Evolutionary conservation across 306 rosid genomes (phyloP), one percentile per base, ranked within the genome.

Genomic region (Lithocarpus polystachyus): DNA sequence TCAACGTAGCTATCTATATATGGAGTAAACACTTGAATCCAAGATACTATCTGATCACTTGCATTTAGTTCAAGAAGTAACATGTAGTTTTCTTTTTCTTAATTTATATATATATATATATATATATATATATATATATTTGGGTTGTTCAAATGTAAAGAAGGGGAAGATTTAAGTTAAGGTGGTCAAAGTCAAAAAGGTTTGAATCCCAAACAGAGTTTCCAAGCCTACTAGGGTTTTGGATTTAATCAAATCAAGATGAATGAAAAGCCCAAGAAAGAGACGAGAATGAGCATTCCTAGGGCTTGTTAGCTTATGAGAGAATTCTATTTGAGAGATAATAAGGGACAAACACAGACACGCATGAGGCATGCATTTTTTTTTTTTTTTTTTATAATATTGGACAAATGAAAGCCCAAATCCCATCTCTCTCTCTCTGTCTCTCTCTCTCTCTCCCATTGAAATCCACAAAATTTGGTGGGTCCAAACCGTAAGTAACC

Each of bases 161-260:
- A 75, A 65, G 77, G 53, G 45, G 45, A 40, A 40, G 45, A 40
- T 11, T 8, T 40, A 40, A 40, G 45, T 40, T 8, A 40, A 40
- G 45, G 22, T 68, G 80, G 91, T 89, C 93, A 88, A 91, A 84
- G 91, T 91, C 89, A 92, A 92, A 87, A 89, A 83, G 83, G 86
- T 83, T 84, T 37, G 87, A 88, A 90, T 87, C 97, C 94, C 90
- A 84, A 90, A 84, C 87, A 82, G 71, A 76, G 88, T 81, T 73
- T 81, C 61, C 76, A 62, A 81, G 11, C 77, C 79, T 81, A 80
- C 80, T 79, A 40, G 88, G 84, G 82, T 89, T 80, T 89, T 72
- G 90, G 86, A 87, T 81, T 81, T 75, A 77, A 72, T 82, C 19
- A 56, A 61, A 54, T 73, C 7, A 61, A 84, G 85, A 81, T 61